phyloP scores from a whole-genome alignment of 1,139 yeast genomes.

The Blastobotrys capitulatus region DNA sequence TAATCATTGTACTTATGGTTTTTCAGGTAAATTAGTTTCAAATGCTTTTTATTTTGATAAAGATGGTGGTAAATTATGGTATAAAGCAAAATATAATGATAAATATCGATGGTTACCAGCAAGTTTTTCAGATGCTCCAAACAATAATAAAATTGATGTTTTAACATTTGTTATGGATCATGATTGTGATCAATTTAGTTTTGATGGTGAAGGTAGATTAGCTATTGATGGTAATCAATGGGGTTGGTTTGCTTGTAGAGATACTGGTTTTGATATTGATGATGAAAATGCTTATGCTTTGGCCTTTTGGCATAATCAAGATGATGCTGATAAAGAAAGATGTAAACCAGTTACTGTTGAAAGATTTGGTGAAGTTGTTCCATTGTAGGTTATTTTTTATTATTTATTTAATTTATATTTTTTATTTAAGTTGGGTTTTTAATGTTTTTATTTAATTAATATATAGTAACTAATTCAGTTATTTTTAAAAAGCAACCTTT shows the following conservation, averaged over 20 bases:
- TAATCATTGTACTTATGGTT: neutral
- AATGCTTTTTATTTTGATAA: neutral
- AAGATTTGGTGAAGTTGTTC: neutral
- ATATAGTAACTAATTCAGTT: no score
- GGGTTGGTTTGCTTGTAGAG: conserved; percentile 4
- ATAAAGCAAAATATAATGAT: neutral
- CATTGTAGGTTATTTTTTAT: neutral
- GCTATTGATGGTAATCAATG: neutral
- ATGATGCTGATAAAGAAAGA: neutral
- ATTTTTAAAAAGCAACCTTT: no score
- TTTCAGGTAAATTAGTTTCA: neutral
- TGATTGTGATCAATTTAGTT: neutral
- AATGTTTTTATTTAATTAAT: no score
- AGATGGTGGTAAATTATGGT: neutral
- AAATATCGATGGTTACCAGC: neutral
- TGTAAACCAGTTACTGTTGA: conserved; percentile 1
- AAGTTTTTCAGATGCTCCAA: neutral
- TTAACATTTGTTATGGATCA: neutral
- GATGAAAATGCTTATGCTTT: neutral
- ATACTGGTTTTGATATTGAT: neutral
- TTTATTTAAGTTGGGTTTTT: no score
- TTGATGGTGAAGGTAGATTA: conserved; percentile 3
- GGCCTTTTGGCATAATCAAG: neutral
- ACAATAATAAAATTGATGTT: neutral
- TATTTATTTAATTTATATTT: no score